Percentiles rank a stretch among this genome's conserved stretches.
Evolutionary conservation across 2,329 filamentous ascomycete species (phyloP).

Genomic region (Aulographum hederae): DNA sequence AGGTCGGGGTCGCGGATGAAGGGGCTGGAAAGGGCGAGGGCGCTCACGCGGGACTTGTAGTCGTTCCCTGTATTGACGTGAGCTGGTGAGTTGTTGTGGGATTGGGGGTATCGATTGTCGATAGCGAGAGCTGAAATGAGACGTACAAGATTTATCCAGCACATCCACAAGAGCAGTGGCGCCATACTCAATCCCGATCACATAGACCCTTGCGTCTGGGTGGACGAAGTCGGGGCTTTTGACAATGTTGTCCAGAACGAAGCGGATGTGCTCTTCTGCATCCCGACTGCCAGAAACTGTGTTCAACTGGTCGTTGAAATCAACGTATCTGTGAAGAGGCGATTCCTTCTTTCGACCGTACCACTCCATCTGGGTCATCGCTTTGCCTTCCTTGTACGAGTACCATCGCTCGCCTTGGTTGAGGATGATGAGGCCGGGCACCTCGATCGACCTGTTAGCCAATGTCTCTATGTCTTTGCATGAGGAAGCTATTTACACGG

Average conservation of each 20-base stretch:
- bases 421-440: conserved; percentile 50
- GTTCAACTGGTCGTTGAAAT: conserved; percentile 38
- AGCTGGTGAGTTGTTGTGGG: too few relatives aligned
- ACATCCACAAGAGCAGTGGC: too few relatives aligned
- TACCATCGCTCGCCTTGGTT: conserved; percentile 66
- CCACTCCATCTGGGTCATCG: conserved; percentile 42
- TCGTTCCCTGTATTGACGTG: too few relatives aligned
- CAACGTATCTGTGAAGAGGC: conserved; percentile 37
- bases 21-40: too few relatives aligned
- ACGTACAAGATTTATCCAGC: too few relatives aligned
- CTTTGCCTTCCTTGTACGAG: conserved; percentile 44
- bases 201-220: conserved; percentile 38
- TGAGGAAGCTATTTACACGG: too few relatives aligned
- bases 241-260: conserved; percentile 48
- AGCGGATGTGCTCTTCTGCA: conserved; percentile 42
- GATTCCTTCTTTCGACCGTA: conserved; percentile 41
- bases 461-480: too few relatives aligned
- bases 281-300: conserved; percentile 40
- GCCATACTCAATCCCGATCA: conserved; percentile 63
- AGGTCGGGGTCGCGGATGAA: too few relatives aligned
- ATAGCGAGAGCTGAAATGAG: too few relatives aligned
- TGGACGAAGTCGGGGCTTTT: conserved; percentile 23
- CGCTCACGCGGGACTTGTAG: too few relatives aligned
- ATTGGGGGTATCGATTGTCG: too few relatives aligned
- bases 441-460: too few relatives aligned